Percentiles rank a stretch among this genome's conserved stretches.
phyloP scores from a whole-genome alignment of 2,329 filamentous ascomycete genomes.

The Corinectria fuckeliana region DNA sequence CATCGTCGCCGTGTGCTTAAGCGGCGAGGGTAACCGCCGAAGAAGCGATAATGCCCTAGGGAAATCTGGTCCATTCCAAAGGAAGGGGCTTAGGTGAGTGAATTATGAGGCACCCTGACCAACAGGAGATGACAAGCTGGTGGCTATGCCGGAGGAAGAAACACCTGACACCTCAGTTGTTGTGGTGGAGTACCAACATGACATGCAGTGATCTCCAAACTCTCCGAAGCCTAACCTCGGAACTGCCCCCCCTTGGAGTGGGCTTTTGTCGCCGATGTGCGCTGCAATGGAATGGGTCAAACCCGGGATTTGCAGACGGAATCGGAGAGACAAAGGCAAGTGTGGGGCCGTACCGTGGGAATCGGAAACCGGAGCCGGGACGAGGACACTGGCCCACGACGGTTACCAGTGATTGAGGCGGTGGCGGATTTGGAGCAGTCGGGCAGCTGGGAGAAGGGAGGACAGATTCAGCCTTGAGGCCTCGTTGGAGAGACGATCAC shows the following conservation, averaged over 20 bases:
- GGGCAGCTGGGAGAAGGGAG: background rate
- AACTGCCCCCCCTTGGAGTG: background rate
- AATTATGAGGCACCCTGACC: background rate
- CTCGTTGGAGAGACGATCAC: background rate
- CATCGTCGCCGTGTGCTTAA: background rate
- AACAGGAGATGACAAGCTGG: background rate
- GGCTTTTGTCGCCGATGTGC: background rate
- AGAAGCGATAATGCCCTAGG: background rate
- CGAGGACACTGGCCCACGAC: background rate
- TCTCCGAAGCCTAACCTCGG: background rate
- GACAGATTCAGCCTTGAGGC: conserved; percentile 6
- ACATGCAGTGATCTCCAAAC: background rate
- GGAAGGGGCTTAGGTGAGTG: background rate
- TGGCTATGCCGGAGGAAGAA: background rate
- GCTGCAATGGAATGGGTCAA: background rate
- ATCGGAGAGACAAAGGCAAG: background rate
- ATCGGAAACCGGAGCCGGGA: background rate
- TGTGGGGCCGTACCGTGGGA: conserved; percentile 8
- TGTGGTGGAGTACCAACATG: background rate
- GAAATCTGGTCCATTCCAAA: background rate
- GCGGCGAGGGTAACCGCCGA: background rate
- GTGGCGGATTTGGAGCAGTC: background rate
- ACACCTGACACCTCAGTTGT: background rate
- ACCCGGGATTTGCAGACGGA: background rate
- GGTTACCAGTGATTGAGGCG: no score